Conservation (phyloP, 768 basidiomycete genomes). For the Suillus sp. region DNA sequence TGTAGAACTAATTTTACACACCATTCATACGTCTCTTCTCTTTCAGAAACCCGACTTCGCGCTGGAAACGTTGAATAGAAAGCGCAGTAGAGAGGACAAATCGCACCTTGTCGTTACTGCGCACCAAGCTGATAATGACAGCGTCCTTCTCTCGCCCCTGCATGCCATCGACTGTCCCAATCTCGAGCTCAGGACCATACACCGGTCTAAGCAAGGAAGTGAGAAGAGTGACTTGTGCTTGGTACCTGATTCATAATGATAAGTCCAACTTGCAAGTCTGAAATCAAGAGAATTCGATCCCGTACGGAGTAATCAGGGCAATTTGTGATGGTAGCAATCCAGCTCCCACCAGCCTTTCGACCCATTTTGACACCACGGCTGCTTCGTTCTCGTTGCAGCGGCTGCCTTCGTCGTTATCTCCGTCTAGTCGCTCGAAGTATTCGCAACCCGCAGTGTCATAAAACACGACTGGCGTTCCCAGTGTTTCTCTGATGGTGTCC, state of each 20-base stretch:
- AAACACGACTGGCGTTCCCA: slow-evolving; percentile 83
- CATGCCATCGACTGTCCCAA: slow-evolving; percentile 96
- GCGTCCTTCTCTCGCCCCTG: slow-evolving; percentile 97
- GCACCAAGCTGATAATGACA: slow-evolving; percentile 87
- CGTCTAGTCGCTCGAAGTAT: slow-evolving; percentile 83
- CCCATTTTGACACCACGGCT: slow-evolving; percentile 80
- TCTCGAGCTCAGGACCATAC: slow-evolving; percentile 75
- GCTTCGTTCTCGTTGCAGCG: slow-evolving; percentile 95
- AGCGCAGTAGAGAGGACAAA: slow-evolving; percentile 8
- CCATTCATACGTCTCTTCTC: slow-evolving; percentile 92
- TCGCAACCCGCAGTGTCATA: slow-evolving; percentile 95
- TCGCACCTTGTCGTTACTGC: slow-evolving; percentile 82
- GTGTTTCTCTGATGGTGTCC: slow-evolving; percentile 70
- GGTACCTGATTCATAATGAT: slow-evolving; percentile 58
- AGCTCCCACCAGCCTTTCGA: slow-evolving; percentile 70
- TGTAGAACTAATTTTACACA: slow-evolving; percentile 23
- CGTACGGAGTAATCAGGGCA: slow-evolving; percentile 85
- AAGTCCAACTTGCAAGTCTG: neutral
- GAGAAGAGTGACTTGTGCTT: slow-evolving; percentile 89
- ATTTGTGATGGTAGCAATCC: slow-evolving; percentile 74
- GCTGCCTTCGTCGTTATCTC: slow-evolving; percentile 85
- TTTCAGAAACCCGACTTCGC: slow-evolving; percentile 93
- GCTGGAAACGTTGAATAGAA: slow-evolving; percentile 38
- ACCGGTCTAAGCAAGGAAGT: slow-evolving; percentile 71
- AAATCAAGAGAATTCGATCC: neutral